A percentile compares a stretch with the other conserved stretches of the same genome.
Evolutionary conservation across 1,284 basidiomycete species (phyloP).

Genomic region (Pseudozyma tsukubaensis): DNA sequence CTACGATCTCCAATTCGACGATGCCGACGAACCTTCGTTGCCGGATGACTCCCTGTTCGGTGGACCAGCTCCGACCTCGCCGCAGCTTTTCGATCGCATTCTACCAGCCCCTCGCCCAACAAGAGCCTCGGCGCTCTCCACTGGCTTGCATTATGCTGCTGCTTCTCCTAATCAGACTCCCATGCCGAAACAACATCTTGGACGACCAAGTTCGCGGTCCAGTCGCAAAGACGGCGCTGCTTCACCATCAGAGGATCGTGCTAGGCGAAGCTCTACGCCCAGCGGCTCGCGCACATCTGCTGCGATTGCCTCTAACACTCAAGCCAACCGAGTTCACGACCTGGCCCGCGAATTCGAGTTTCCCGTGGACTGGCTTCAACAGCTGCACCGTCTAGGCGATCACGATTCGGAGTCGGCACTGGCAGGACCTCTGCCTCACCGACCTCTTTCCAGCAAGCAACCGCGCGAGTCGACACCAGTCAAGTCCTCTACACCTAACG

Average conservation of each 20-base stretch:
- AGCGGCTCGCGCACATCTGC: slow-evolving; percentile 15
- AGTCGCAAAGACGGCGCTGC: slow-evolving; percentile 24
- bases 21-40: slow-evolving; percentile 37
- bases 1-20: slow-evolving; percentile 50
- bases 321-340: slow-evolving; percentile 18
- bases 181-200: slow-evolving; percentile 34
- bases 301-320: background rate
- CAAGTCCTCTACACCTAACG: slow-evolving; percentile 19
- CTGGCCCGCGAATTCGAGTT: slow-evolving; percentile 36
- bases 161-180: slow-evolving; percentile 45
- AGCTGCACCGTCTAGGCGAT: slow-evolving; percentile 33
- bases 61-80: slow-evolving; percentile 16
- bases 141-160: background rate
- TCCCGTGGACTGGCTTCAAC: slow-evolving; percentile 37
- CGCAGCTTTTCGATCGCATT: slow-evolving; percentile 30
- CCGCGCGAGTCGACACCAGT: slow-evolving; percentile 43
- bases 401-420: slow-evolving; percentile 33
- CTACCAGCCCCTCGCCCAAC: slow-evolving; percentile 13
- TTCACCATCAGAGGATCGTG: slow-evolving; percentile 25
- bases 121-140: slow-evolving; percentile 5
- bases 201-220: slow-evolving; percentile 28
- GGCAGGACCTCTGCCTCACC: slow-evolving; percentile 39
- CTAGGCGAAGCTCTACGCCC: slow-evolving; percentile 20
- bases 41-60: slow-evolving; percentile 45
- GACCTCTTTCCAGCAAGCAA: slow-evolving; percentile 17